phyloP scores from a whole-genome alignment of 768 basidiomycete species.

The Thelephora ganbajun region DNA sequence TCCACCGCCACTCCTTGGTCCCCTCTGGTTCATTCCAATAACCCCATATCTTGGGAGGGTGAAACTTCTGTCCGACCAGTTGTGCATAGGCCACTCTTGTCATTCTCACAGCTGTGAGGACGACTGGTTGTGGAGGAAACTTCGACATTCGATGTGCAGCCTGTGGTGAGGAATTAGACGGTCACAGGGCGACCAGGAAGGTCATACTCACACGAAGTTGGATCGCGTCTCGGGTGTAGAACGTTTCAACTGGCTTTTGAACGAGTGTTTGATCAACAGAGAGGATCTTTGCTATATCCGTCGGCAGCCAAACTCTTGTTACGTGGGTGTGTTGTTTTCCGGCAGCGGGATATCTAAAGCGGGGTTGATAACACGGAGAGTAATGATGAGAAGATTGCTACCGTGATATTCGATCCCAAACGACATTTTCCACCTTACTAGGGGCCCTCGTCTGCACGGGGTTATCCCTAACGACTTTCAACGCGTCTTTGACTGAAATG shows the following conservation, averaged over 20 bases:
- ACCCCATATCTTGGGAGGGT: conserved; percentile 83
- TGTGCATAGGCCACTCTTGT: conserved; percentile 94
- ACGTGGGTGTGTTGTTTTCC: conserved; percentile 56
- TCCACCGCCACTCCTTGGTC: conserved; percentile 59
- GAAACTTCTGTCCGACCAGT: conserved; percentile 80
- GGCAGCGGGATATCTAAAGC: conserved; percentile 53
- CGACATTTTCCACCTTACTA: conserved; percentile 39
- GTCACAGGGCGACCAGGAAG: background rate
- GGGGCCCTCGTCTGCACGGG: conserved; percentile 45
- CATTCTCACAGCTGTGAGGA: conserved; percentile 54
- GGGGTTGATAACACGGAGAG: background rate
- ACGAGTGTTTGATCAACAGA: conserved; percentile 48
- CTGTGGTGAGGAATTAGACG: conserved; percentile 26
- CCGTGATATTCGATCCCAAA: conserved; percentile 63
- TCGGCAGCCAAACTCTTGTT: conserved; percentile 69
- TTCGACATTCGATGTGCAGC: conserved; percentile 80
- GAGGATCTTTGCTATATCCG: conserved; percentile 67
- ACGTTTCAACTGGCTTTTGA: conserved; percentile 80
- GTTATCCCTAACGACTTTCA: conserved; percentile 44
- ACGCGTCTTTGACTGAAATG: conserved; percentile 46
- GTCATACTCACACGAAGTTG: conserved; percentile 61
- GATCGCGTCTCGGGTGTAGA: conserved; percentile 89
- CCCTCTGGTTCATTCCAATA: conserved; percentile 50
- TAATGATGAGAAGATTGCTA: conserved; percentile 13
- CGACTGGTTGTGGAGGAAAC: conserved; percentile 62